Conservation (phyloP, 805 yeast genomes). For the Candida qinlingensis region DNA sequence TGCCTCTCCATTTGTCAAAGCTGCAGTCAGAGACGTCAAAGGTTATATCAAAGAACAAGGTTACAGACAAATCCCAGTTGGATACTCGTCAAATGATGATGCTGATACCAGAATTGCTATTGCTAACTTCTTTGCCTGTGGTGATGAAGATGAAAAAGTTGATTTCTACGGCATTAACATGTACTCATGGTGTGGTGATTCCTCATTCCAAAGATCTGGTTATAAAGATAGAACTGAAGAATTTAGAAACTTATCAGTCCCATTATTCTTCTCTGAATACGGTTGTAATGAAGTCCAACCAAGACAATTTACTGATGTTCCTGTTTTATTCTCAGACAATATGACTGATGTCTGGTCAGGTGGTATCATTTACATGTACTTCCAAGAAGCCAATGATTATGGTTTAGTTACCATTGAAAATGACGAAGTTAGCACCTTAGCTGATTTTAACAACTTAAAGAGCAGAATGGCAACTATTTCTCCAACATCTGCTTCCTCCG, state of each 20-base stretch:
- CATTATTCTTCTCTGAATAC: conserved; percentile 82
- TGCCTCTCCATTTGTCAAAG: conserved; percentile 84
- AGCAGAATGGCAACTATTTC: conserved; percentile 46
- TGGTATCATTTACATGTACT: conserved; percentile 90
- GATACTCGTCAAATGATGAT: conserved; percentile 85
- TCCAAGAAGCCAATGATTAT: conserved; percentile 75
- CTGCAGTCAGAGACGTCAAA: conserved; percentile 81
- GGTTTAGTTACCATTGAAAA: conserved; percentile 62
- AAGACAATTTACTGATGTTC: conserved; percentile 72
- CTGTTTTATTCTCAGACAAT: conserved; percentile 53
- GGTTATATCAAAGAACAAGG: conserved; percentile 57
- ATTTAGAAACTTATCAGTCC: conserved; percentile 67
- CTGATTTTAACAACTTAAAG: conserved; percentile 54
- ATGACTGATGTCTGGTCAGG: conserved; percentile 94
- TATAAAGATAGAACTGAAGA: conserved; percentile 67
- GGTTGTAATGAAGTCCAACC: conserved; percentile 78
- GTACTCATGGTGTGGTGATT: conserved; percentile 83
- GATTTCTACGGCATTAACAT: conserved; percentile 83
- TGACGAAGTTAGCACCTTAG: conserved; percentile 50
- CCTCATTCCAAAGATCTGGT: conserved; percentile 58
- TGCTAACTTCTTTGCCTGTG: conserved; percentile 81
- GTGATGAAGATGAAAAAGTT: conserved; percentile 48
- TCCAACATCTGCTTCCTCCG: conserved; percentile 42
- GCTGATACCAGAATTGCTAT: conserved; percentile 61
- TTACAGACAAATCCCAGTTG: conserved; percentile 76